Evolutionary conservation across 371 early-diverging fungal species (phyloP).

Genomic region (Mucor mucedo): DNA sequence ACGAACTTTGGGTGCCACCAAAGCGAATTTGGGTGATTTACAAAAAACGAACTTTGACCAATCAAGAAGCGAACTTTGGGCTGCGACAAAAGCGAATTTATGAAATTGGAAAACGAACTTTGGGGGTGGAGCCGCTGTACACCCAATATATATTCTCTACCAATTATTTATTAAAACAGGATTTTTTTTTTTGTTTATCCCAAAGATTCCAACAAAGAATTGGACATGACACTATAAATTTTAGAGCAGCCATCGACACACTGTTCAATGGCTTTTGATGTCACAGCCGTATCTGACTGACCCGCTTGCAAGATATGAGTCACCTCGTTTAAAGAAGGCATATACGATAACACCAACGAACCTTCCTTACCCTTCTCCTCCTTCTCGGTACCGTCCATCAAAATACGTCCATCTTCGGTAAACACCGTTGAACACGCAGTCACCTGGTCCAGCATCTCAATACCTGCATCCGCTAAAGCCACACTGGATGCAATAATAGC

Average conservation of each 20-base stretch:
- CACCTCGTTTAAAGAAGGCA: slow-evolving; percentile 88
- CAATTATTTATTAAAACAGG: no score
- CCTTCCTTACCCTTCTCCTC: slow-evolving; percentile 78
- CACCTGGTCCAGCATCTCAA: slow-evolving; percentile 92
- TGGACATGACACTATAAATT: slow-evolving; percentile 78
- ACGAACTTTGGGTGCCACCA: no score
- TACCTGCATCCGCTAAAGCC: slow-evolving; percentile 93
- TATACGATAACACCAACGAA: slow-evolving; percentile 78
- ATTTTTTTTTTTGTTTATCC: neutral
- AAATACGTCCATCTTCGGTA: slow-evolving; percentile 45
- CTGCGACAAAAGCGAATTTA: no score
- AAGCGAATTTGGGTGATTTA: no score
- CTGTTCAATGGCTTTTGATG: slow-evolving; percentile 75
- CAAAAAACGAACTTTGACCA: no score
- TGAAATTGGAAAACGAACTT: no score
- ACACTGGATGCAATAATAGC: slow-evolving; percentile 88
- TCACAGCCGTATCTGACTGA: slow-evolving; percentile 56
- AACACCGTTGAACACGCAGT: slow-evolving; percentile 80
- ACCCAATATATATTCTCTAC: no score
- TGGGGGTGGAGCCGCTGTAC: no score
- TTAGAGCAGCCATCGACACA: slow-evolving; percentile 85
- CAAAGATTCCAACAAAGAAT: slow-evolving; percentile 50
- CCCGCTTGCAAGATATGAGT: slow-evolving; percentile 90
- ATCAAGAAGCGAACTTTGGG: no score
- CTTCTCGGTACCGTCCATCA: slow-evolving; percentile 72